Base-by-base conservation (phyloP, 108 stramenopile species). In the Fragilaria radians region DNA sequence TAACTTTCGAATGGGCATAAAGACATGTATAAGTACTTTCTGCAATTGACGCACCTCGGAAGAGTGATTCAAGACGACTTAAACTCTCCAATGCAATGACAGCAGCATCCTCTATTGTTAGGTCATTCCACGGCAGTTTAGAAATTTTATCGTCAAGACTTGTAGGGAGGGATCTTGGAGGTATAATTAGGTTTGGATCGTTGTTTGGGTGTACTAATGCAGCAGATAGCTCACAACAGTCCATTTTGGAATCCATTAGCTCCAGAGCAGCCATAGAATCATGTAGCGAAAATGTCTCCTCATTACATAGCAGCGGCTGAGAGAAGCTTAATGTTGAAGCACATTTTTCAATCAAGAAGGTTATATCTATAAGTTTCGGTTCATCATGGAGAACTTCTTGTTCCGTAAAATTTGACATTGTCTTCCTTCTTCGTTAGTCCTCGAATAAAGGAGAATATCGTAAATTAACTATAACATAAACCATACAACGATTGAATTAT, bases 221-320 rank as follows among this genome's bases (percentile, higher is more conserved):
- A n/a, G 63, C 47, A 18, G 85, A 80, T 57, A 89, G 70, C 60
- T 89, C 84, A 63, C 88, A 88, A 61, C 85, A 86, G 70, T 96
- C 95, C 93, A 94, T 93, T 52, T 88, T 88, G n/a, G 61, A 52
- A 51, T 96, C 93, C 68, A 89, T 83, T 4, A 96, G 33, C 66
- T 96, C 93, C 29, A 90, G 66, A 4, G 95, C 95, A 0, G 89
- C 74, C 95, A 96, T 96, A 73, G 93, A 84, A 57, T 94, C 95
- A 46, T 78, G 82, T 29, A 96, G 65, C 57, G 61, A 65, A 59
- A 96, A 89, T 21, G 71, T 50, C 25, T 70, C 55, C 26, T 81
- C 59, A 33, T 66, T 67, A 61, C 79, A 77, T 28, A 91, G 62
- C 67, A 85, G 69, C 7, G 83, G 63, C 5, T 82, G 61, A 31